Evolutionary conservation across 2,329 filamentous ascomycete species (phyloP), one percentile per base, ranked within the genome.

Genomic region (Alternaria conjuncta): DNA sequence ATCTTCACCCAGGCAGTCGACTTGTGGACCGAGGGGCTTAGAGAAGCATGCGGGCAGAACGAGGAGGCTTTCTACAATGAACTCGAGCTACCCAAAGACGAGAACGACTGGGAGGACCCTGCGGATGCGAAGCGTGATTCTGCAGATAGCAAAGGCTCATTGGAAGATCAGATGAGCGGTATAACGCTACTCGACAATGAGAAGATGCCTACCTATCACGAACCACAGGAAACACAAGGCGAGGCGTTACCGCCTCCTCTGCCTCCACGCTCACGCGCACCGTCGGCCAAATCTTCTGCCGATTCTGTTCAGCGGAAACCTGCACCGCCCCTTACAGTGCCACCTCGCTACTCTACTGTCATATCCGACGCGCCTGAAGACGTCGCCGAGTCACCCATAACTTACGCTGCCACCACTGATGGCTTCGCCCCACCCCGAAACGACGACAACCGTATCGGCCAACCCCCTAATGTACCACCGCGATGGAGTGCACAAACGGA

Each of bases 1-100:
- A 79, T 87, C 5, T 73, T 88, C 15, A 80, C 82, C 46, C 80
- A 82, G 36, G 83, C 84, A 3, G 82, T 86, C 43, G 76, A 82
- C 12, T 67, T 81, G 68, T 84, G 85, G 84, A 70, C 78, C 3
- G 67, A 82, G 20, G 81, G 79, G 8, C 73, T 86, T 9, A 74
- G 81, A 13, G 75, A 82, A 30, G 80, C 79, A 9, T 83, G 84
- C 65, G 76, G 75, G 26, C 75, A 84, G 46, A 74, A 78, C 10
- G 67, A 65, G 8, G 65, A 70, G n/a, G 71, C 71, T 3, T 84
- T 86, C 63, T 69, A 71, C 36, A 66, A 72, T 30, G 80, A 83
- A 46, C 70, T 86, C 21, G 70, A 78, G 54, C 68, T 83, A 1
- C 83, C 84, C 1, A 57, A 65, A 12, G 75, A 81, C 44, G 67